Percentiles rank a stretch among this genome's conserved stretches.
phyloP scores from a whole-genome alignment of 805 yeast genomes.

The Metschnikowia cubensis region DNA sequence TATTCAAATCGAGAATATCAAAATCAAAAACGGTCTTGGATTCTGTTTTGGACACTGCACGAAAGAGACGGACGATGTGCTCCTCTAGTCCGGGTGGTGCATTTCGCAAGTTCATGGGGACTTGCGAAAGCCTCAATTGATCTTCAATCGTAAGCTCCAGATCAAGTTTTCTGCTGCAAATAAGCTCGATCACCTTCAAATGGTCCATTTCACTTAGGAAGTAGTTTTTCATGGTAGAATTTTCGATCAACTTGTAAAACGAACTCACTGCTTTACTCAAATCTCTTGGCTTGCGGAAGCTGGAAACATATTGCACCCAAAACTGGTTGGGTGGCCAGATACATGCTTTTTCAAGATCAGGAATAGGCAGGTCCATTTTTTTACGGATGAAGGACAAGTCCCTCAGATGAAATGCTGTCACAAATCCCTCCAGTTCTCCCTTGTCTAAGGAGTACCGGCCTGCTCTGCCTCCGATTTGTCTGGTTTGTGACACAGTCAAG shows the following conservation, averaged over 20 bases:
- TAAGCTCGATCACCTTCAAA: constrained; percentile 39
- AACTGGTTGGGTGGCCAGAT: constrained; percentile 78
- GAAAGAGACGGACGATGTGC: constrained; percentile 43
- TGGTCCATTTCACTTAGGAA: constrained; percentile 36
- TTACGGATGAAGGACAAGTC: constrained; percentile 45
- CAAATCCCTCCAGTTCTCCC: constrained; percentile 43
- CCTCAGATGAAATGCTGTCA: constrained; percentile 47
- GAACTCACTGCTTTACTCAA: constrained; percentile 45
- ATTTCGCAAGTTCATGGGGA: constrained; percentile 47
- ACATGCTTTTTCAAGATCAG: constrained; percentile 54
- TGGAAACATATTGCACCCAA: constrained; percentile 63
- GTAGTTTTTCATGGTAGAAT: constrained; percentile 23
- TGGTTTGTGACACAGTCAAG: constrained; percentile 63
- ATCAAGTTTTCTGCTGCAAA: constrained; percentile 33
- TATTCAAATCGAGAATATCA: constrained; percentile 25
- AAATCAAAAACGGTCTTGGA: constrained; percentile 57
- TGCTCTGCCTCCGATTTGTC: constrained; percentile 96
- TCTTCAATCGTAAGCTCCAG: constrained; percentile 46
- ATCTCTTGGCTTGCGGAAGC: constrained; percentile 50
- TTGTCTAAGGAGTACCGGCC: constrained; percentile 58
- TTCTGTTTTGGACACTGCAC: constrained; percentile 51
- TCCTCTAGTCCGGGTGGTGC: constrained; percentile 36
- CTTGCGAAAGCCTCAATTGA: constrained; percentile 52
- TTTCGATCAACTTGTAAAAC: constrained; percentile 40
- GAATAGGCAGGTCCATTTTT: constrained; percentile 49